phyloP scores from a whole-genome alignment of 2,329 filamentous ascomycete genomes.

The Cyphellophora europaea region DNA sequence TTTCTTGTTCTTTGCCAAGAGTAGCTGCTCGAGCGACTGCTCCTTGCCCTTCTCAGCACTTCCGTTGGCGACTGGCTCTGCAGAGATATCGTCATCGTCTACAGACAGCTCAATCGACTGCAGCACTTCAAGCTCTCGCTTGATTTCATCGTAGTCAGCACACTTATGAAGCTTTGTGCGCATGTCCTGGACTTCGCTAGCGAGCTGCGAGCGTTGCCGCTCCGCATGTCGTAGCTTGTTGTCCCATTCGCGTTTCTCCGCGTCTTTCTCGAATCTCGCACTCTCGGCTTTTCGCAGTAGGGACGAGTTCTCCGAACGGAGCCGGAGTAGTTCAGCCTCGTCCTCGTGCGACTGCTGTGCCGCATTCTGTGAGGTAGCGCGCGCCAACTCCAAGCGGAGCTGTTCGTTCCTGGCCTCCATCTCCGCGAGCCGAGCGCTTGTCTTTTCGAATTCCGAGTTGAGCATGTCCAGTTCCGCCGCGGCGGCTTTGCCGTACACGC shows the following conservation, averaged over 20 bases:
- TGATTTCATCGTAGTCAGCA: conserved; percentile 92
- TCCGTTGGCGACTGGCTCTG: conserved; percentile 38
- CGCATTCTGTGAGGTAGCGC: conserved; percentile 66
- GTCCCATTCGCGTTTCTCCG: conserved; percentile 67
- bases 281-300: conserved; percentile 82
- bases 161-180: conserved; percentile 77
- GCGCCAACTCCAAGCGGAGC: conserved; percentile 78
- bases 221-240: conserved; percentile 68
- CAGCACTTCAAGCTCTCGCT: conserved; percentile 88
- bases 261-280: conserved; percentile 72
- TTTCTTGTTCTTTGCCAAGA: conserved; percentile 93
- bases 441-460: conserved; percentile 80
- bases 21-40: conserved; percentile 80
- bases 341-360: conserved; percentile 60
- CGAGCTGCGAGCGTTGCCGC: conserved; percentile 63
- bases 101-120: conserved; percentile 91
- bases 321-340: conserved; percentile 76
- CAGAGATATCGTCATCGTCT: conserved; percentile 61
- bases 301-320: conserved; percentile 88
- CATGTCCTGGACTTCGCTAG: conserved; percentile 70
- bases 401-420: conserved; percentile 93
- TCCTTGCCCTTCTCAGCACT: conserved; percentile 50
- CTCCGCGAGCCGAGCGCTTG: conserved; percentile 76
- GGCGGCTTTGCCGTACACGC: conserved; percentile 56
- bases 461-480: conserved; percentile 92